Evolutionary conservation across 1,284 basidiomycete species (phyloP).

Genomic region (Cerioporus squamosus): DNA sequence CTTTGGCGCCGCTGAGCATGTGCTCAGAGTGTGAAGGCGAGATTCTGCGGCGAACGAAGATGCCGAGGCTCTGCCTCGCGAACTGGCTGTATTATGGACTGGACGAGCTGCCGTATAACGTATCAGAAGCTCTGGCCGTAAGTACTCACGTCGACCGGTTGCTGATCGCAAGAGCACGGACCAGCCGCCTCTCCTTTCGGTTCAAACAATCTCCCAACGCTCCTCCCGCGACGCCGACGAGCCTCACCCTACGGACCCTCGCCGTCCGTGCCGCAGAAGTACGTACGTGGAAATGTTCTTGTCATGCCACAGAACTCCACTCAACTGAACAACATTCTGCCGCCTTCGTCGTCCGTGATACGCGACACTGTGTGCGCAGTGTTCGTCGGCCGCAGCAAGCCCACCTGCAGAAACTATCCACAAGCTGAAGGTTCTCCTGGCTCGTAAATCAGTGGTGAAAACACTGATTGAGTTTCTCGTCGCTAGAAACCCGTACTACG

Average conservation of each 20-base stretch:
- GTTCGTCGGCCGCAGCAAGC: not conserved
- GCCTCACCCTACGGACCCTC: not conserved
- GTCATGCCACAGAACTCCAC: constrained; percentile 2
- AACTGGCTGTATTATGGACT: not conserved
- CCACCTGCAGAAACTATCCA: not conserved
- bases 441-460: not conserved
- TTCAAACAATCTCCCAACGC: not conserved
- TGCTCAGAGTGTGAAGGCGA: not conserved
- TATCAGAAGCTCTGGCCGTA: not conserved
- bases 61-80: not conserved
- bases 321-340: not conserved
- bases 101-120: not conserved
- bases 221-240: not conserved
- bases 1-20: not conserved
- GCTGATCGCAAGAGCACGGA: not conserved
- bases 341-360: not conserved
- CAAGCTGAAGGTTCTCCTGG: not conserved
- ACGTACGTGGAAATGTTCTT: not conserved
- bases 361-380: constrained; percentile 4
- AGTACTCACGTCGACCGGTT: not conserved
- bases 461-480: not conserved
- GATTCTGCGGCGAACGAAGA: not conserved
- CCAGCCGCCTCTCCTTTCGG: not conserved
- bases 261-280: too few relatives aligned
- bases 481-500: not conserved